Conservation (phyloP, 78 protist genomes). For the Mantamonas sphyraenae region DNA sequence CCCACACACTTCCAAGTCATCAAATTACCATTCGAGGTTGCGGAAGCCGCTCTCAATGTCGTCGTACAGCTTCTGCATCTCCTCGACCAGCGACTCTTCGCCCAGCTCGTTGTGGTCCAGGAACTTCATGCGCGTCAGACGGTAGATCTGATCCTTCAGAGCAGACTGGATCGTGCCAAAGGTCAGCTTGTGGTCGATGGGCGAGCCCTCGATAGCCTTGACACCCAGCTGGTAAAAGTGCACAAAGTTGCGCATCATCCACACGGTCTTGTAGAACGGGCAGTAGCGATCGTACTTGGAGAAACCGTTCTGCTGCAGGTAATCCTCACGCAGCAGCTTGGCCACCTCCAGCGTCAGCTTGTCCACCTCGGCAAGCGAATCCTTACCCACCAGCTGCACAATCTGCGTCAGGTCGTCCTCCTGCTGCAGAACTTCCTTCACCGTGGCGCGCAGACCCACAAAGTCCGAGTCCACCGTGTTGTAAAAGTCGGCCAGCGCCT, state of each 20-base stretch:
- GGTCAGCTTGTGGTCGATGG: constrained; percentile 18
- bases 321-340: constrained; percentile 94
- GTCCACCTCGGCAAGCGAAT: constrained; percentile 97
- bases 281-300: constrained; percentile 88
- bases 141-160: constrained; percentile 8
- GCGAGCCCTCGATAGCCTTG: constrained; percentile 36
- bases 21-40: no score
- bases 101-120: constrained; percentile 34
- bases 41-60: constrained; percentile 20
- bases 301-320: constrained; percentile 94
- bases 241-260: constrained; percentile 90
- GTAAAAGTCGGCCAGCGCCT: not conserved
- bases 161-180: constrained; percentile 3
- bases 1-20: no score
- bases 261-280: constrained; percentile 98
- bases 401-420: constrained; percentile 96
- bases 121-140: constrained; percentile 40
- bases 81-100: constrained; percentile 1
- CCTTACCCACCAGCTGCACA: constrained; percentile 98
- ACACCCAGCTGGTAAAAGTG: constrained; percentile 70
- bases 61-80: constrained; percentile 1
- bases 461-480: constrained; percentile 68
- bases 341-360: constrained; percentile 94
- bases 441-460: constrained; percentile 52
- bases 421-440: constrained; percentile 83